Conservation (phyloP, 2,329 filamentous ascomycete species). For the Chaetomiaceae sp. region DNA sequence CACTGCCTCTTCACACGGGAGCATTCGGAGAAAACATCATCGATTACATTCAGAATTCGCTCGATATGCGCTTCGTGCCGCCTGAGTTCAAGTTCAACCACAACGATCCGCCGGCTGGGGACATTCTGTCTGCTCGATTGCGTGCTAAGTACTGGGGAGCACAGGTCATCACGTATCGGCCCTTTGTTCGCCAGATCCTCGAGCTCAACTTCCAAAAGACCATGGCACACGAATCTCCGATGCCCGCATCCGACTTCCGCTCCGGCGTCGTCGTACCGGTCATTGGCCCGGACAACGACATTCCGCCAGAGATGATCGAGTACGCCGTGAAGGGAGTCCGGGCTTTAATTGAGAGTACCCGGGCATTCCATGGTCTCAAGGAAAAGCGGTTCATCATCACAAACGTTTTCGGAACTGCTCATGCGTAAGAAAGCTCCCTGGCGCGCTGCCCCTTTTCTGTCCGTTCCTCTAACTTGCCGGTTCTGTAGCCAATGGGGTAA, state of each 20-base stretch:
- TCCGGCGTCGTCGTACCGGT: conserved; percentile 10
- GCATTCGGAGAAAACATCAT: conserved; percentile 39
- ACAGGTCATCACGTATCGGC: conserved; percentile 81
- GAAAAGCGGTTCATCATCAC: conserved; percentile 74
- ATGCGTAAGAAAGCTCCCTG: conserved; percentile 65
- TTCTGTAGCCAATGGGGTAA: conserved; percentile 89
- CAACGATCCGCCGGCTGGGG: conserved; percentile 62
- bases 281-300: conserved; percentile 14
- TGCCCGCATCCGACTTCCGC: conserved; percentile 24
- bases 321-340: conserved; percentile 61
- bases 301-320: conserved; percentile 44
- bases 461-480: neutral
- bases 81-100: conserved; percentile 56
- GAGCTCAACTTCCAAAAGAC: conserved; percentile 40
- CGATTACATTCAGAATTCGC: conserved; percentile 35
- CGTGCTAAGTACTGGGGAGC: conserved; percentile 95
- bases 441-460: neutral
- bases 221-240: conserved; percentile 12
- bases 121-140: conserved; percentile 78
- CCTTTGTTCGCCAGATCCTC: conserved; percentile 60
- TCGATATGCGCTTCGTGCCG: conserved; percentile 43
- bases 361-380: conserved; percentile 67
- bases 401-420: conserved; percentile 93
- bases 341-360: conserved; percentile 78
- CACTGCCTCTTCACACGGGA: conserved; percentile 21